Percentiles rank a stretch among this genome's conserved stretches.
phyloP scores from a whole-genome alignment of 2,329 filamentous ascomycete genomes.

The Fusarium robinianum region DNA sequence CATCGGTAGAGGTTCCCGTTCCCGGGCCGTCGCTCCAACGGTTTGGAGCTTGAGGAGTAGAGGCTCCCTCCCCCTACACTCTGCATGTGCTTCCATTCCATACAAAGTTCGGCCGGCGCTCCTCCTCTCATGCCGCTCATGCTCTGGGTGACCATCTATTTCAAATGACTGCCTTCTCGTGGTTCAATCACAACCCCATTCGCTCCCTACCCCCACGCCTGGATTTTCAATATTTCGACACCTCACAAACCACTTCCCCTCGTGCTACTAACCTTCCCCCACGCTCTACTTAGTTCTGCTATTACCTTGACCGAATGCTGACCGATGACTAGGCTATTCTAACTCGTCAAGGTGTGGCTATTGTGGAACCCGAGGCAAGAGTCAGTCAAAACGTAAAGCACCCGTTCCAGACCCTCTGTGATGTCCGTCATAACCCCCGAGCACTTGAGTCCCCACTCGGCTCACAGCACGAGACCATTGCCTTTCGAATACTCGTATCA shows the following conservation, averaged over 20 bases:
- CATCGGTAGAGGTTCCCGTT: neutral
- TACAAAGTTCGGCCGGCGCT: too few species aligned
- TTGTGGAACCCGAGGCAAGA: constrained; percentile 52
- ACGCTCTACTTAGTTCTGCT: constrained; percentile 20
- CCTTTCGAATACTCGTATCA: constrained; percentile 9
- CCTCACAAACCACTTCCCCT: constrained; percentile 14
- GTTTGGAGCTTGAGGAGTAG: neutral
- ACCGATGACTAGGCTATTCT: constrained; percentile 51
- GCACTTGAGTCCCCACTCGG: constrained; percentile 8
- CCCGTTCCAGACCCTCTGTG: constrained; percentile 14
- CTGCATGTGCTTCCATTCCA: neutral
- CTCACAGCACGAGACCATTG: constrained; percentile 7
- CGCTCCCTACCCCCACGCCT: constrained; percentile 18
- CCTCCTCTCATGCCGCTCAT: neutral
- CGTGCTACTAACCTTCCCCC: constrained; percentile 29
- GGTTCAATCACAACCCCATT: neutral
- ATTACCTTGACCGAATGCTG: constrained; percentile 21
- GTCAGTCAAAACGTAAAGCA: constrained; percentile 55
- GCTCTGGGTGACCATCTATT: constrained; percentile 1
- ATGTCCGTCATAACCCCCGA: neutral
- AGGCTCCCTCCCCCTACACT: neutral
- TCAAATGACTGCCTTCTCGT: constrained; percentile 1
- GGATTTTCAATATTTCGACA: constrained; percentile 12
- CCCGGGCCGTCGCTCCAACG: neutral
- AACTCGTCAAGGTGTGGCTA: constrained; percentile 59